A percentile compares a stretch with the other conserved stretches of the same genome.
Conservation (phyloP, 176 grass and related monocot species). For the Chrysopogon serrulatus region DNA sequence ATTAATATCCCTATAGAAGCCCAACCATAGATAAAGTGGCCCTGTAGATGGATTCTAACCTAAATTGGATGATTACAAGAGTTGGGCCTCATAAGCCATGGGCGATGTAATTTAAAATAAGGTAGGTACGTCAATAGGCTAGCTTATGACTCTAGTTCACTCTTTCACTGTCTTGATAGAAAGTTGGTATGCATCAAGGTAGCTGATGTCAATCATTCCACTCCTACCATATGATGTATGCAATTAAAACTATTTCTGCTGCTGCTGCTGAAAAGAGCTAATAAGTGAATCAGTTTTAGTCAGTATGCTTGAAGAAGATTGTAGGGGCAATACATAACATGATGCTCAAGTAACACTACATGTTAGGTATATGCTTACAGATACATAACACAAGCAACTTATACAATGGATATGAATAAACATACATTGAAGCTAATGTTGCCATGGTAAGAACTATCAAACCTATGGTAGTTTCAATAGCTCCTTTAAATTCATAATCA, state of each 20-base stretch:
- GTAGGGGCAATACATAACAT: background rate
- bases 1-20: background rate
- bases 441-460: background rate
- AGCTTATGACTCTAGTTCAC: background rate
- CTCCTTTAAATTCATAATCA: slow-evolving; percentile 13
- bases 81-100: background rate
- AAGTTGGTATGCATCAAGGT: background rate
- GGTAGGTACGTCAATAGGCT: background rate
- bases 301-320: slow-evolving; percentile 7
- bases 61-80: background rate
- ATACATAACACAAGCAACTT: slow-evolving; percentile 4
- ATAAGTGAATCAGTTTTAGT: background rate
- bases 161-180: background rate
- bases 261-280: background rate
- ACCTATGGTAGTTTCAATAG: slow-evolving; percentile 1
- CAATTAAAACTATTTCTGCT: background rate
- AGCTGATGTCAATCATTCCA: background rate
- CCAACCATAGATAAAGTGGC: background rate
- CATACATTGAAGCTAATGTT: slow-evolving; percentile 2
- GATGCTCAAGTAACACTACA: background rate
- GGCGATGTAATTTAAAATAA: background rate
- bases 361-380: background rate
- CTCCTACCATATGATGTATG: background rate
- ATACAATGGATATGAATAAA: background rate
- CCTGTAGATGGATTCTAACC: background rate